phyloP scores from a whole-genome alignment of 2,329 filamentous ascomycete genomes.

The Fusarium lyarnte region DNA sequence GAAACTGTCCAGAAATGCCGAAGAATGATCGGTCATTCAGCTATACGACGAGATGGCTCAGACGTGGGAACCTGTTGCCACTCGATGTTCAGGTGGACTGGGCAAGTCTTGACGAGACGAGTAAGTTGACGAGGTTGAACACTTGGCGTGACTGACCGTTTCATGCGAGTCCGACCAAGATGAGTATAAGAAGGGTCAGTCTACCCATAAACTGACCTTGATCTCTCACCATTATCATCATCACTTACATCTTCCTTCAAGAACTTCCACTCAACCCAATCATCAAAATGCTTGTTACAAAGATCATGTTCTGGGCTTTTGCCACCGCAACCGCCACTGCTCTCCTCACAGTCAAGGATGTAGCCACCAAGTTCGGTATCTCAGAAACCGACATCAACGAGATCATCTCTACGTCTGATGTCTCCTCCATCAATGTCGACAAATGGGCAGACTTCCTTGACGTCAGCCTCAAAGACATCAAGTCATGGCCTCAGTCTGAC shows the following conservation, averaged over 20 bases:
- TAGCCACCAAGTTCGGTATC: neutral
- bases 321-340: neutral
- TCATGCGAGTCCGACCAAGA: neutral
- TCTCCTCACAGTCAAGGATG: neutral
- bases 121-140: too few species aligned
- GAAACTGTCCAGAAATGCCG: neutral
- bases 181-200: neutral
- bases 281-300: neutral
- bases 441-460: conserved; percentile 3
- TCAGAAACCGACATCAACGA: neutral
- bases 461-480: neutral
- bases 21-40: neutral
- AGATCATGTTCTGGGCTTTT: neutral
- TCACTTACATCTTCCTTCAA: neutral
- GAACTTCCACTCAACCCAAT: neutral
- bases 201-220: fast-evolving
- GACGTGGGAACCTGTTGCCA: neutral
- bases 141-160: too few species aligned
- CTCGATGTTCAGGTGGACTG: too few species aligned
- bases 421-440: neutral
- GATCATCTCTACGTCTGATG: neutral
- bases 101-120: neutral
- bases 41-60: neutral
- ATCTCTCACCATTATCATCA: neutral
- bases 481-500: neutral